phyloP scores from a whole-genome alignment of 2,329 filamentous ascomycete genomes.

The Corinectria fuckeliana region DNA sequence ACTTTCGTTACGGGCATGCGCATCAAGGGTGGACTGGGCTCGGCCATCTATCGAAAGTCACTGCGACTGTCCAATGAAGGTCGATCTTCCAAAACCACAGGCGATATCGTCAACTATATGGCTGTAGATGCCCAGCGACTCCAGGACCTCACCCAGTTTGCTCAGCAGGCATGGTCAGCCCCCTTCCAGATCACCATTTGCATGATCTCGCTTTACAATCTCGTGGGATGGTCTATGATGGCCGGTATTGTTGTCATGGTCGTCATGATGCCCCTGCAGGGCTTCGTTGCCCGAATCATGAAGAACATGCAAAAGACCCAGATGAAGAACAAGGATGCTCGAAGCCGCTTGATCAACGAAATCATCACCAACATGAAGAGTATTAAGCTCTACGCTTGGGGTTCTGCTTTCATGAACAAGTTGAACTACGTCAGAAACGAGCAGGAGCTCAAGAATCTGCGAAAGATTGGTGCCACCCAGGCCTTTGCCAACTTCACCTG shows the following conservation, averaged over 20 bases:
- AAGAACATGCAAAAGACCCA: conserved; percentile 93
- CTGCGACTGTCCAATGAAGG: conserved; percentile 93
- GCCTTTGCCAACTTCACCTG: conserved; percentile 97
- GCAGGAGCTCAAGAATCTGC: conserved; percentile 89
- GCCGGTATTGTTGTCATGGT: conserved; percentile 95
- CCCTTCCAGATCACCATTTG: conserved; percentile 96
- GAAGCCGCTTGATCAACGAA: conserved; percentile 93
- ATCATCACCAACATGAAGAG: conserved; percentile 99
- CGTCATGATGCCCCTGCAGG: conserved; percentile 96
- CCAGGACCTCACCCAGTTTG: conserved; percentile 93
- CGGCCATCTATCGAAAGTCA: conserved; percentile 92
- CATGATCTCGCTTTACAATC: conserved; percentile 92
- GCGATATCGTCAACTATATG: conserved; percentile 99
- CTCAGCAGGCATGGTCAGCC: conserved; percentile 94
- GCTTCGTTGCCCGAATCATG: conserved; percentile 89
- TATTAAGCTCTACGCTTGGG: conserved; percentile 98
- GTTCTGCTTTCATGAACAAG: conserved; percentile 95
- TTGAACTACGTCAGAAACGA: conserved; percentile 96
- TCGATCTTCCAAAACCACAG: conserved; percentile 84
- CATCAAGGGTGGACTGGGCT: conserved; percentile 88
- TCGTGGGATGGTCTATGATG: conserved; percentile 96
- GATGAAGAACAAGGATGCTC: conserved; percentile 98
- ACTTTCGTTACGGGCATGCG: conserved; percentile 96
- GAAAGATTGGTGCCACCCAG: conserved; percentile 94
- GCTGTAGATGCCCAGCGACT: conserved; percentile 96